These are phyloP conservation scores for Wickerhamomyces chaumierensis DNA, from an alignment of 805 yeast genomes.

Conservation along the genomic window DNA sequence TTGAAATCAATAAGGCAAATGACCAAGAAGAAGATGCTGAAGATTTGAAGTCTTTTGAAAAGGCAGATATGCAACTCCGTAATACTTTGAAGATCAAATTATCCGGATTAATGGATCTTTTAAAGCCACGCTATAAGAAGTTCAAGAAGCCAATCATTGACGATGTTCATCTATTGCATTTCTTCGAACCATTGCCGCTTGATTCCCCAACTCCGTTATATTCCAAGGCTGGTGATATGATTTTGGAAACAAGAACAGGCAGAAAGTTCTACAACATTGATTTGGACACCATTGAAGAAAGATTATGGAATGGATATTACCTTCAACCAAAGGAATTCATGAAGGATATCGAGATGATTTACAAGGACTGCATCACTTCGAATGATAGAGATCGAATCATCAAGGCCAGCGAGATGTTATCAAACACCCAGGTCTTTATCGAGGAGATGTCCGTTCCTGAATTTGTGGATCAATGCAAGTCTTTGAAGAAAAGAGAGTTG, in stretches of 20 bases:
- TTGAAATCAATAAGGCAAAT: constrained; percentile 26
- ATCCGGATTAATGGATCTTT: constrained; percentile 80
- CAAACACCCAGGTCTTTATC: constrained; percentile 90
- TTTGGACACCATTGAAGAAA: constrained; percentile 83
- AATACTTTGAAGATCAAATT: constrained; percentile 78
- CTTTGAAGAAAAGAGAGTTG: constrained; percentile 55
- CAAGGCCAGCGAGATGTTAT: constrained; percentile 87
- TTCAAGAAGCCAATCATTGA: constrained; percentile 88
- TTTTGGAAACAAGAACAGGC: constrained; percentile 70
- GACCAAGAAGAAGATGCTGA: constrained; percentile 22
- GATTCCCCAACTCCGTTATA: constrained; percentile 27
- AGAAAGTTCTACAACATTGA: constrained; percentile 78
- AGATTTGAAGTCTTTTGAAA: constrained; percentile 33
- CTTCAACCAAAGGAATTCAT: constrained; percentile 86
- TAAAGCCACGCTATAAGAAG: constrained; percentile 77
- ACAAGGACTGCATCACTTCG: constrained; percentile 57
- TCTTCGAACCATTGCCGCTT: constrained; percentile 51
- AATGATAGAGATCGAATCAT: constrained; percentile 78
- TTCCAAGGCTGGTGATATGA: constrained; percentile 58
- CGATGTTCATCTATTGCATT: constrained; percentile 57
- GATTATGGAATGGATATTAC: constrained; percentile 94
- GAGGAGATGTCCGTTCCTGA: constrained; percentile 77
- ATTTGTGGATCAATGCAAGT: constrained; percentile 66
- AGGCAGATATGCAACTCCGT: constrained; percentile 70
- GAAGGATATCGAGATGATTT: constrained; percentile 75